These are phyloP conservation scores for Tulasnella sp. DNA, from an alignment of 768 basidiomycete genomes.

Conservation along the genomic window DNA sequence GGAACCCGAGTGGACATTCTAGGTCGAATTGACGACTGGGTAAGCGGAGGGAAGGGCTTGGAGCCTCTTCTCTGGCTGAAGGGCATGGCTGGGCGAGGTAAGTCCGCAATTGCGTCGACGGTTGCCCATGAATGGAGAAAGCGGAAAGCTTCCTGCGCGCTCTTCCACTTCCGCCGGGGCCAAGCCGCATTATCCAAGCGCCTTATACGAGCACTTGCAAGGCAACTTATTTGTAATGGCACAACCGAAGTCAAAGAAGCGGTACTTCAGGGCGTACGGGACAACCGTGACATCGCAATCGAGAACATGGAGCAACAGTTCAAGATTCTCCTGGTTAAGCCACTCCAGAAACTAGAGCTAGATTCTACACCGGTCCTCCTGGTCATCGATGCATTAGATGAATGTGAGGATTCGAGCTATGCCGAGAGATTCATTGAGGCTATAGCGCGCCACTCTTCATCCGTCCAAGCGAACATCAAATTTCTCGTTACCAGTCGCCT, in stretches of 20 bases:
- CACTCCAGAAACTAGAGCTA: neutral
- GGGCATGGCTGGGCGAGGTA: neutral
- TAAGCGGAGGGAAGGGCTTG: neutral
- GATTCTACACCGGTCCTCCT: neutral
- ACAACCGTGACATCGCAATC: neutral
- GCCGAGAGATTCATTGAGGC: neutral
- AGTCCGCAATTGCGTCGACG: neutral
- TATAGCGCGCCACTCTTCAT: neutral
- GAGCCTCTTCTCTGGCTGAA: neutral
- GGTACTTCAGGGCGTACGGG: neutral
- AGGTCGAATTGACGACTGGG: neutral
- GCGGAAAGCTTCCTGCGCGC: neutral
- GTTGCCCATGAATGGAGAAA: neutral
- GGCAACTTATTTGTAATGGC: neutral
- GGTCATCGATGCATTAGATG: neutral
- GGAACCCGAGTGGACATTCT: neutral
- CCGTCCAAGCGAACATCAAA: neutral
- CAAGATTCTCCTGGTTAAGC: neutral
- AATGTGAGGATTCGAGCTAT: neutral
- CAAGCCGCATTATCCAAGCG: neutral
- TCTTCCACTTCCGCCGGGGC: neutral
- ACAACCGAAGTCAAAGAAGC: neutral
- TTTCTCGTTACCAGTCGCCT: neutral
- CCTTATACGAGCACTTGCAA: neutral
- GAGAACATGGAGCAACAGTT: neutral